Conservation (phyloP, 164 flowering plant genomes). For the Magnolia sinica region DNA sequence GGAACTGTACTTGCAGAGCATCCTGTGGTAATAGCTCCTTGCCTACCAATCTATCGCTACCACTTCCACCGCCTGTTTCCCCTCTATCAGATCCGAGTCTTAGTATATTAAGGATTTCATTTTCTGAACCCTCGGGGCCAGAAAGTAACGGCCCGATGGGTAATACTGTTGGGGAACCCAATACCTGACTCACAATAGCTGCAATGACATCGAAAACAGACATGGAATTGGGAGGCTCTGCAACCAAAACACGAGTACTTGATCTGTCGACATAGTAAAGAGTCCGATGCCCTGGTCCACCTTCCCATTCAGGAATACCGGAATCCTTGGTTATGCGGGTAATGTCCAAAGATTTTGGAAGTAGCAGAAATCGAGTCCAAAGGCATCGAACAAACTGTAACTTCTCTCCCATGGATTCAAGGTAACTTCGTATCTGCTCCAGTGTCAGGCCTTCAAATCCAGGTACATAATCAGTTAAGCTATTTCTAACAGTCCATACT, state of each 20-base stretch:
- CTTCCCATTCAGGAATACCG: constrained; percentile 61
- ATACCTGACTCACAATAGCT: constrained; percentile 62
- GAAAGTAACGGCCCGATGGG: constrained; percentile 72
- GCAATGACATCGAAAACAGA: constrained; percentile 71
- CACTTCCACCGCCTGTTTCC: constrained; percentile 27
- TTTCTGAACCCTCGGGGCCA: constrained; percentile 64
- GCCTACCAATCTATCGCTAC: constrained; percentile 46
- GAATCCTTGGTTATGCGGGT: constrained; percentile 50
- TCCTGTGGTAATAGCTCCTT: constrained; percentile 77
- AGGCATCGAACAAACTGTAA: constrained; percentile 70
- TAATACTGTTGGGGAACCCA: constrained; percentile 57
- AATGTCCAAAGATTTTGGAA: constrained; percentile 65
- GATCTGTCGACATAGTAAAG: constrained; percentile 59
- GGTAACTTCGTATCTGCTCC: constrained; percentile 36
- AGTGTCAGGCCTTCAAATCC: constrained; percentile 25
- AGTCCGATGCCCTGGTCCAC: constrained; percentile 49
- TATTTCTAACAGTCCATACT: constrained; percentile 48
- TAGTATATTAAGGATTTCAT: constrained; percentile 46
- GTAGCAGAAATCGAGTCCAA: constrained; percentile 69
- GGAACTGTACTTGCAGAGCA: constrained; percentile 83
- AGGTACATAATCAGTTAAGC: constrained; percentile 29
- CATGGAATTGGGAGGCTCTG: constrained; percentile 78
- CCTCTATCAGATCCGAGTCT: constrained; percentile 52
- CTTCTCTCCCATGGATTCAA: constrained; percentile 53
- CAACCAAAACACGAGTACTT: constrained; percentile 46